Conservation (phyloP, 768 basidiomycete genomes). For the Lentinula aciculospora region DNA sequence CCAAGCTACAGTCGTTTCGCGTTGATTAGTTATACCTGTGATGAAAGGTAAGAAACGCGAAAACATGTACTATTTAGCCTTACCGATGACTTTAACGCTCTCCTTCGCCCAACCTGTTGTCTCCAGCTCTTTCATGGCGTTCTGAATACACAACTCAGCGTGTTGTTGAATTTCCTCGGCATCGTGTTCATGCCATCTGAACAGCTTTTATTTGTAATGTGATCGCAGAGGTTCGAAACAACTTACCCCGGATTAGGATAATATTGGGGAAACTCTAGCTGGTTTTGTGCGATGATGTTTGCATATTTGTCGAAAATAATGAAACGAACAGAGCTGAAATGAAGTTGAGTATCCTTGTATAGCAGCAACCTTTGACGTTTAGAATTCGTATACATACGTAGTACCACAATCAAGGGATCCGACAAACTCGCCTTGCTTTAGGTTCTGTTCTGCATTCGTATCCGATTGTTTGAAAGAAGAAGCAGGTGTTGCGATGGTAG, state of each 20-base stretch:
- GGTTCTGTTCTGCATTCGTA: neutral
- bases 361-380: too few relatives aligned
- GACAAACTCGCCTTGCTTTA: slow-evolving; percentile 73
- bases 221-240: neutral
- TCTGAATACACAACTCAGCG: slow-evolving; percentile 70
- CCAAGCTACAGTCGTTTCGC: slow-evolving; percentile 95
- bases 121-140: slow-evolving; percentile 67
- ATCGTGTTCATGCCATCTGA: slow-evolving; percentile 95
- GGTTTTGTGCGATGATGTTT: slow-evolving; percentile 82
- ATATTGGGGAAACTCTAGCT: slow-evolving; percentile 92
- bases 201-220: neutral
- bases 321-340: slow-evolving; percentile 76
- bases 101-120: slow-evolving; percentile 69
- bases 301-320: slow-evolving; percentile 88
- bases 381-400: slow-evolving; percentile 50
- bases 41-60: slow-evolving; percentile 11
- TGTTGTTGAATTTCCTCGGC: slow-evolving; percentile 74
- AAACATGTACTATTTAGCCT: slow-evolving; percentile 20
- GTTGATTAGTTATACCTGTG: slow-evolving; percentile 91
- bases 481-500: neutral
- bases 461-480: neutral
- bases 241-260: slow-evolving; percentile 80
- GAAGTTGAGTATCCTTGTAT: slow-evolving; percentile 1
- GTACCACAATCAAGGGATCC: slow-evolving; percentile 94
- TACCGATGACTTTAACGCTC: slow-evolving; percentile 90